phyloP scores from a whole-genome alignment of 1,139 yeast genomes.

The Geotrichum cucujoidarum region DNA sequence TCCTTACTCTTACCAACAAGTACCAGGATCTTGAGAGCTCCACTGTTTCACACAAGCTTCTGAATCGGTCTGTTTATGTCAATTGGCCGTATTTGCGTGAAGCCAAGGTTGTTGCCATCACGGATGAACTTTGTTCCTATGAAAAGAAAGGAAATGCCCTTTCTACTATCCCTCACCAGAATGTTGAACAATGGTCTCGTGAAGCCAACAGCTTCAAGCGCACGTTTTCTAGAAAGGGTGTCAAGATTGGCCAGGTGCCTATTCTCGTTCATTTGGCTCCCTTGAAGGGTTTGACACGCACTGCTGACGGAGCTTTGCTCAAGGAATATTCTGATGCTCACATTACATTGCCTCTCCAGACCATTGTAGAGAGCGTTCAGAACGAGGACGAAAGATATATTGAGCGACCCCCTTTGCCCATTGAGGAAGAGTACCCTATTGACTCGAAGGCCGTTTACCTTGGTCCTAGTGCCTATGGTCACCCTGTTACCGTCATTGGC shows the following conservation, averaged over 20 bases:
- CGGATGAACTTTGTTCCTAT: conserved; percentile 51
- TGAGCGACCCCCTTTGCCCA: conserved; percentile 71
- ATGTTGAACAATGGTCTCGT: conserved; percentile 31
- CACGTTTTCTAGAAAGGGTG: conserved; percentile 52
- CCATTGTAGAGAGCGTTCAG: conserved; percentile 68
- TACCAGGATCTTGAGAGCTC: conserved; percentile 44
- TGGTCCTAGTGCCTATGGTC: conserved; percentile 86
- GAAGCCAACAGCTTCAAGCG: conserved; percentile 33
- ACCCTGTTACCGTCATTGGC: conserved; percentile 71
- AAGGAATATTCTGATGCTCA: conserved; percentile 42
- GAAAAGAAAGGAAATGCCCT: conserved; percentile 35
- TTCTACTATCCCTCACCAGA: conserved; percentile 28
- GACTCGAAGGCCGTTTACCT: conserved; percentile 72
- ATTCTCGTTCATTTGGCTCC: conserved; percentile 65
- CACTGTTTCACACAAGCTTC: conserved; percentile 54
- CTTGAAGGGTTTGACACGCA: conserved; percentile 74
- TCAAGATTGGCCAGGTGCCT: conserved; percentile 49
- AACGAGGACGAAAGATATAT: conserved; percentile 69
- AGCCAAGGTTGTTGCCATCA: conserved; percentile 61
- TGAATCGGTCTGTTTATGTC: conserved; percentile 61
- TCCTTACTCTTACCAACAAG: conserved; percentile 55
- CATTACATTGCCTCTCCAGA: conserved; percentile 60
- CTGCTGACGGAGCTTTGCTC: conserved; percentile 66
- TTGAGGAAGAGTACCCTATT: conserved; percentile 75
- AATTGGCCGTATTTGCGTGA: conserved; percentile 90